These are phyloP conservation scores for Cadophora sp. DNA, from an alignment of 2,329 filamentous ascomycete species.

Conservation along the genomic window DNA sequence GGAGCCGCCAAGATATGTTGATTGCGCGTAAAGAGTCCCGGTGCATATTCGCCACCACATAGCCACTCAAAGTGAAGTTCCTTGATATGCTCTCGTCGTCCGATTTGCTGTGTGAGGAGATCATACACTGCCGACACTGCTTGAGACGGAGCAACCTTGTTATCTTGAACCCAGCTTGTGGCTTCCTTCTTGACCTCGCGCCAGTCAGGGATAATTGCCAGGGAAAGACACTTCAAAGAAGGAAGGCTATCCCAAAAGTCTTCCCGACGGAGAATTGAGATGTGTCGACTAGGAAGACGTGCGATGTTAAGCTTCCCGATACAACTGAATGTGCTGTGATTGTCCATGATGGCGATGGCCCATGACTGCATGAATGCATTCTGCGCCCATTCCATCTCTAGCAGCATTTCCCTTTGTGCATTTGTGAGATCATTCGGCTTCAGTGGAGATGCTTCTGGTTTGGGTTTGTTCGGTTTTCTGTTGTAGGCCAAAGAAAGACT, in stretches of 20 bases:
- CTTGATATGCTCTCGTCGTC: slow-evolving; percentile 56
- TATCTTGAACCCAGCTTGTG: slow-evolving; percentile 57
- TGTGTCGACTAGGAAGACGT: slow-evolving; percentile 66
- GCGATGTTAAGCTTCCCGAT: slow-evolving; percentile 68
- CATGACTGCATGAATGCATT: slow-evolving; percentile 72
- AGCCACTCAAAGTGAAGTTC: slow-evolving; percentile 70
- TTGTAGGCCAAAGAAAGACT: not conserved
- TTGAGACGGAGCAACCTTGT: slow-evolving; percentile 55
- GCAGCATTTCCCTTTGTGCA: slow-evolving; percentile 71
- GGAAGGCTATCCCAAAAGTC: slow-evolving; percentile 69
- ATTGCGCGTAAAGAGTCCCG: slow-evolving; percentile 67
- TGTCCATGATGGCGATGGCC: slow-evolving; percentile 68
- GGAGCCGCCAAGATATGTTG: slow-evolving; percentile 68
- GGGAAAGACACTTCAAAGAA: slow-evolving; percentile 58
- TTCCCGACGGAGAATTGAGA: slow-evolving; percentile 60
- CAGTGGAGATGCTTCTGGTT: slow-evolving; percentile 32
- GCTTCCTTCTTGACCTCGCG: slow-evolving; percentile 61
- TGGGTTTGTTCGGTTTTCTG: slow-evolving; percentile 17
- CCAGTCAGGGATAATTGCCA: slow-evolving; percentile 73
- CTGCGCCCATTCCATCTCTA: slow-evolving; percentile 74
- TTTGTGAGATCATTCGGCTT: slow-evolving; percentile 62
- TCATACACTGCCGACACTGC: slow-evolving; percentile 59
- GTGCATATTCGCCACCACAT: slow-evolving; percentile 70
- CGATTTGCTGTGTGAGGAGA: slow-evolving; percentile 59
- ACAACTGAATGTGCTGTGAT: slow-evolving; percentile 57